Conservation (phyloP, 2,329 filamentous ascomycete genomes). For the Diatrype stigma region DNA sequence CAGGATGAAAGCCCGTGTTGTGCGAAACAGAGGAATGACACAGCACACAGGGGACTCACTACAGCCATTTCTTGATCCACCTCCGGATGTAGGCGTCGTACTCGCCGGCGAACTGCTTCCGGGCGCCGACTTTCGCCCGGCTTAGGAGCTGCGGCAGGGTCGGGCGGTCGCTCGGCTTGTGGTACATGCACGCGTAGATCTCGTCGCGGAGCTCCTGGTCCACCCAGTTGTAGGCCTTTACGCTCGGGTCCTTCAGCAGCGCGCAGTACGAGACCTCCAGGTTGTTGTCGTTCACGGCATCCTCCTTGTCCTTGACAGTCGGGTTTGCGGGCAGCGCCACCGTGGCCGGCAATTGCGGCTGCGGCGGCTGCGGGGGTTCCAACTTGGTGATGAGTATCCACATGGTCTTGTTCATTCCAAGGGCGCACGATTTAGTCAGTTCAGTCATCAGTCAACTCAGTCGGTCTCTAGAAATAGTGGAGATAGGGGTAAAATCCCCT, state of each 20-base stretch:
- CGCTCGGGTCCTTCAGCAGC: constrained; percentile 8
- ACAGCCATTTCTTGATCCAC: constrained; percentile 15
- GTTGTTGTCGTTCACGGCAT: background rate
- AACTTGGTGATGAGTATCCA: constrained; percentile 21
- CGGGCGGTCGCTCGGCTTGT: constrained; percentile 16
- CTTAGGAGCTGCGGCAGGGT: constrained; percentile 9
- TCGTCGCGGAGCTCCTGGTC: constrained; percentile 12
- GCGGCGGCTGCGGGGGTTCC: constrained; percentile 10
- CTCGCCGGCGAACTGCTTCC: constrained; percentile 7
- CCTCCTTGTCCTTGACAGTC: no score
- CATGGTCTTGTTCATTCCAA: no score
- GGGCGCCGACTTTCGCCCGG: constrained; percentile 6
- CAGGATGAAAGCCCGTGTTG: background rate
- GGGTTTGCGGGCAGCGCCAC: background rate
- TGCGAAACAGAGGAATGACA: no score
- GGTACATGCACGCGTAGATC: constrained; percentile 20
- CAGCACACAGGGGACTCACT: constrained; percentile 8
- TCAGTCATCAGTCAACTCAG: no score
- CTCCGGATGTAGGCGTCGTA: constrained; percentile 6
- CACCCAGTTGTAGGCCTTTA: constrained; percentile 8
- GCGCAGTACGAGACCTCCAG: constrained; percentile 18
- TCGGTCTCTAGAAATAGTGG: no score
- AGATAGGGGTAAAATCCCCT: no score
- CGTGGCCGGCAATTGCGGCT: constrained; percentile 14
- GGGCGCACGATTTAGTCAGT: no score